phyloP scores from a whole-genome alignment of 108 stramenopile species.

The Fragilariopsis cylindrus region DNA sequence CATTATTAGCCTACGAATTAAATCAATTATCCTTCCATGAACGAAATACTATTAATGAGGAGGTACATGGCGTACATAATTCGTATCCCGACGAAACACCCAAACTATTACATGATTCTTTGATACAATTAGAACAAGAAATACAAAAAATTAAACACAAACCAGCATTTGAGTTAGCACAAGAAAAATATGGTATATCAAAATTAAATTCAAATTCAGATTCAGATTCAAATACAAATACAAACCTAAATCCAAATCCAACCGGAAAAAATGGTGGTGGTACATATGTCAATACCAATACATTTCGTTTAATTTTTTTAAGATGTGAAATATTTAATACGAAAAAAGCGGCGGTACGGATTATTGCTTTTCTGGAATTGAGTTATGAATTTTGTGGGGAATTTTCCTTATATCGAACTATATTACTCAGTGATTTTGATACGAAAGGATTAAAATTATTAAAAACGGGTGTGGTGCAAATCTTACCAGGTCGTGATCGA shows the following conservation, averaged over 20 bases:
- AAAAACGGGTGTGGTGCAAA: not conserved
- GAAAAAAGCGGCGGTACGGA: constrained; percentile 21
- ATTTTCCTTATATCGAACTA: not conserved
- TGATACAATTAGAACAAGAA: not conserved
- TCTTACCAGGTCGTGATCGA: not conserved
- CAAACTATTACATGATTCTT: constrained; percentile 3
- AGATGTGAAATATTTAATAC: constrained; percentile 46
- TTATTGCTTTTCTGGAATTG: constrained; percentile 29
- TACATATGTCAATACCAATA: constrained; percentile 15
- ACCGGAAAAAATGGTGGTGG: not conserved
- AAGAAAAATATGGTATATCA: too few relatives aligned
- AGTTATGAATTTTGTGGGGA: not conserved
- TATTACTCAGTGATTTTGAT: not conserved
- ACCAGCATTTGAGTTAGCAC: too few relatives aligned
- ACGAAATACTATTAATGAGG: constrained; percentile 13
- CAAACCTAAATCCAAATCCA: not conserved
- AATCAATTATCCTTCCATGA: constrained; percentile 27
- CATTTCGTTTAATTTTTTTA: constrained; percentile 38
- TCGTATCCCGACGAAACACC: constrained; percentile 5
- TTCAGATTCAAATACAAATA: not conserved
- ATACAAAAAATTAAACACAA: not conserved
- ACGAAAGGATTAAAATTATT: not conserved
- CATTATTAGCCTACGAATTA: constrained; percentile 22
- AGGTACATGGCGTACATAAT: constrained; percentile 29
- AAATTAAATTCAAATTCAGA: too few relatives aligned